Conservation (phyloP, 2,329 filamentous ascomycete species). For the Mycosphaerelloides madeirae region DNA sequence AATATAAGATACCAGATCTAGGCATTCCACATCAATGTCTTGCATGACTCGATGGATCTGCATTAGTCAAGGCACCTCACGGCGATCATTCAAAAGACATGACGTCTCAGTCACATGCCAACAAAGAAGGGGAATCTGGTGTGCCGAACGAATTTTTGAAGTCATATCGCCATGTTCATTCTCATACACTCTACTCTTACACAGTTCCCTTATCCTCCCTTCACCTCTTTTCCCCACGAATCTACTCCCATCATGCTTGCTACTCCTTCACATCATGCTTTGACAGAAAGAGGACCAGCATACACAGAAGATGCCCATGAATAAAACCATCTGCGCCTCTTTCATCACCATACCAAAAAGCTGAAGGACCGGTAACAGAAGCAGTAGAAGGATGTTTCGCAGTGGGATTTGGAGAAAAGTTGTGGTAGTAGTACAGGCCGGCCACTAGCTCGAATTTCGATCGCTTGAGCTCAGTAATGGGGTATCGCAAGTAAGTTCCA, state of each 20-base stretch:
- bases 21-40: too few species aligned
- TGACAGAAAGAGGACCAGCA: not conserved
- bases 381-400: too few species aligned
- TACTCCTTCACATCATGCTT: conserved; percentile 4
- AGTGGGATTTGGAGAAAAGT: not conserved
- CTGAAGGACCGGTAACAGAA: too few species aligned
- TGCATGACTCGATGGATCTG: too few species aligned
- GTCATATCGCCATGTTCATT: not conserved
- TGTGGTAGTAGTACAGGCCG: conserved; percentile 10
- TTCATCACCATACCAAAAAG: too few species aligned
- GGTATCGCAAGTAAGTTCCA: conserved; percentile 22
- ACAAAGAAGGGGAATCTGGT: too few species aligned
- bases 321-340: too few species aligned
- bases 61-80: too few species aligned
- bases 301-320: too few species aligned
- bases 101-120: too few species aligned
- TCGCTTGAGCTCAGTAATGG: conserved; percentile 17
- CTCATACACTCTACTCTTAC: conserved; percentile 4
- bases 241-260: not conserved
- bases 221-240: not conserved
- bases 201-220: conserved; percentile 5
- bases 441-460: conserved; percentile 5
- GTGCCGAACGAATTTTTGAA: not conserved
- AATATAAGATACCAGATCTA: too few species aligned
- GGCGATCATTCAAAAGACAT: too few species aligned